Conservation (phyloP, 768 basidiomycete genomes). For the Candolleomyces efflorescens region DNA sequence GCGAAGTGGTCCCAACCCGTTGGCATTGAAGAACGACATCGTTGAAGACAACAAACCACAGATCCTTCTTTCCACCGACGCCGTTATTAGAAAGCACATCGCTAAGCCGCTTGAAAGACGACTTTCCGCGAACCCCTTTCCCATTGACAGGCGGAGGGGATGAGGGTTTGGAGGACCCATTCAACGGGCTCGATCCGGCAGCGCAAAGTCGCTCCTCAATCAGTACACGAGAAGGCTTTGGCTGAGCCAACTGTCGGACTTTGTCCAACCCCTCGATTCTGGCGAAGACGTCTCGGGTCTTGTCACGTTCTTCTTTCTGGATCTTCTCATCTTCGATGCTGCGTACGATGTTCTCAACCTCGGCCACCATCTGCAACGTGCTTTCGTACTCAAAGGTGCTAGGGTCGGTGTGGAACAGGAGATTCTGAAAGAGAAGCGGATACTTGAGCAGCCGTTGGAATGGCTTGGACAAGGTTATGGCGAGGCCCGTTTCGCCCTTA, state of each 20-base stretch:
- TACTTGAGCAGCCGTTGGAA: conserved; percentile 97
- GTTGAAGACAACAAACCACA: conserved; percentile 95
- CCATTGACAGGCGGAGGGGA: conserved; percentile 42
- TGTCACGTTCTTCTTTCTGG: conserved; percentile 92
- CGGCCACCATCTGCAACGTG: conserved; percentile 93
- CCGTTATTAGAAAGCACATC: conserved; percentile 74
- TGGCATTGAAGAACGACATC: conserved; percentile 94
- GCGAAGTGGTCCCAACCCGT: conserved; percentile 81
- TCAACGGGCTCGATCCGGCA: conserved; percentile 29
- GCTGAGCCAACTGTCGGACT: conserved; percentile 86
- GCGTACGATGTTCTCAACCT: conserved; percentile 93
- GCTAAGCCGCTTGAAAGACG: conserved; percentile 85
- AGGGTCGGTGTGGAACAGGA: conserved; percentile 95
- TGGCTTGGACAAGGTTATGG: conserved; percentile 94
- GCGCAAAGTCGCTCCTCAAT: conserved; percentile 68
- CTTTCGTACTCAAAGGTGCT: conserved; percentile 97
- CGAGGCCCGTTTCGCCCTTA: conserved; percentile 90
- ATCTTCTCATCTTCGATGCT: conserved; percentile 99
- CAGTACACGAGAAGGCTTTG: conserved; percentile 86
- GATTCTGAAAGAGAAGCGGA: conserved; percentile 95
- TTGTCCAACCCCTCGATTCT: conserved; percentile 96
- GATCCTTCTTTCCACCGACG: conserved; percentile 70
- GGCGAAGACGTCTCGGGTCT: conserved; percentile 91
- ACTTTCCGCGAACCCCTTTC: conserved; percentile 73
- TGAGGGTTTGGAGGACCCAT: conserved; percentile 28